phyloP scores from a whole-genome alignment of 108 stramenopile species.

The Craspedostauros australis region DNA sequence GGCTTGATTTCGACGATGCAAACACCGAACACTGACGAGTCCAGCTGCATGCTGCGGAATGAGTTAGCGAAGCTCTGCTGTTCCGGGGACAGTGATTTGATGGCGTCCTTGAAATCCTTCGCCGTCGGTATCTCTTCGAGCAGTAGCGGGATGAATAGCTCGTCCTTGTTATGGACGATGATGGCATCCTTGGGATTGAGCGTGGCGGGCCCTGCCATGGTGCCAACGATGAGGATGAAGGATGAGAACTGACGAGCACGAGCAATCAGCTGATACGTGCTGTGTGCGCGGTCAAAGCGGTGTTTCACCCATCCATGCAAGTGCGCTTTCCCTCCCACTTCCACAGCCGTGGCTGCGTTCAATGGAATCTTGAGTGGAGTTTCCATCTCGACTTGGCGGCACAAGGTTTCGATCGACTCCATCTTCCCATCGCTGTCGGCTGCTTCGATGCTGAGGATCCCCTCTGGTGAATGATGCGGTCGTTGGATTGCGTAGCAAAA shows the following conservation, averaged over 20 bases:
- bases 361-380: slow-evolving; percentile 45
- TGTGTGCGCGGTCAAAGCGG: slow-evolving; percentile 21
- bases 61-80: slow-evolving; percentile 76
- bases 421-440: neutral
- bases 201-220: slow-evolving; percentile 41
- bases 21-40: slow-evolving; percentile 74
- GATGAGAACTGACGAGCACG: slow-evolving; percentile 75
- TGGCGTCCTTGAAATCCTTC: slow-evolving; percentile 84
- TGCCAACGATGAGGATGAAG: slow-evolving; percentile 72
- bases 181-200: slow-evolving; percentile 81
- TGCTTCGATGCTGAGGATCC: slow-evolving; percentile 32
- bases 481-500: slow-evolving; percentile 68
- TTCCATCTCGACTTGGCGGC: slow-evolving; percentile 9
- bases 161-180: slow-evolving; percentile 86
- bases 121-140: slow-evolving; percentile 75
- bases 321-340: slow-evolving; percentile 47
- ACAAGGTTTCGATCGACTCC: slow-evolving; percentile 42
- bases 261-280: slow-evolving; percentile 28
- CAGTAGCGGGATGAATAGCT: slow-evolving; percentile 70
- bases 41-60: slow-evolving; percentile 77
- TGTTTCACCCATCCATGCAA: slow-evolving; percentile 69
- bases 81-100: slow-evolving; percentile 76
- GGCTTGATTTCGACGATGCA: slow-evolving; percentile 82
- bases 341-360: slow-evolving; percentile 38
- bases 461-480: slow-evolving; percentile 58